Evolutionary conservation across 495 filamentous ascomycete genomes (phyloP).

Genomic region (Talaromyces adpressus): DNA sequence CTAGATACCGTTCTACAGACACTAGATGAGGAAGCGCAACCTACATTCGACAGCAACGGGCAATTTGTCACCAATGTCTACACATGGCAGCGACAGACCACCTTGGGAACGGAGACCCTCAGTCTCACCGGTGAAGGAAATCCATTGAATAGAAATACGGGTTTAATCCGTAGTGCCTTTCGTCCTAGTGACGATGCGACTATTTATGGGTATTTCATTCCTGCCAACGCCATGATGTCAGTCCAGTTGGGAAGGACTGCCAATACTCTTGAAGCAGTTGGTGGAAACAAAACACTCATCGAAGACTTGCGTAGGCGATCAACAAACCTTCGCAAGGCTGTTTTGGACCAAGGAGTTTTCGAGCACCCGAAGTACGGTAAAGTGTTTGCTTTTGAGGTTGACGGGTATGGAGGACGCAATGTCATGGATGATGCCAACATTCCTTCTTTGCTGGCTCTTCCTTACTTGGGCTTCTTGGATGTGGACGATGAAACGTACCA

Average conservation of each 20-base stretch:
- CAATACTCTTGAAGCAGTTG: conserved; percentile 53
- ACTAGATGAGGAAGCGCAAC: conserved; percentile 68
- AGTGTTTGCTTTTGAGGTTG: conserved; percentile 95
- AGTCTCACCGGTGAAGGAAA: conserved; percentile 79
- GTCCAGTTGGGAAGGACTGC: conserved; percentile 79
- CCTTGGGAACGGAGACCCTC: conserved; percentile 83
- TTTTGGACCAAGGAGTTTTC: conserved; percentile 90
- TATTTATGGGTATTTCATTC: conserved; percentile 91
- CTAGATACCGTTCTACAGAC: conserved; percentile 65
- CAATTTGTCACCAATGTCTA: conserved; percentile 67
- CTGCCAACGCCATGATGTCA: conserved; percentile 92
- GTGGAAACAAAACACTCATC: conserved; percentile 41
- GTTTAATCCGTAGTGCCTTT: conserved; percentile 86
- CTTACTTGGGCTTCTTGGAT: conserved; percentile 76
- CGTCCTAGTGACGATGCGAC: conserved; percentile 97
- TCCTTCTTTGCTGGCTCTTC: conserved; percentile 81
- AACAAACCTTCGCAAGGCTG: conserved; percentile 61
- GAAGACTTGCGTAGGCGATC: conserved; percentile 56
- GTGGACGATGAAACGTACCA: conserved; percentile 62
- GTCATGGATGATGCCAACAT: conserved; percentile 98
- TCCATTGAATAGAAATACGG: conserved; percentile 76
- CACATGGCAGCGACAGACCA: conserved; percentile 76
- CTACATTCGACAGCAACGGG: conserved; percentile 66
- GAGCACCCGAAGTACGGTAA: conserved; percentile 71
- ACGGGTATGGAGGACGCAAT: conserved; percentile 85